phyloP scores from a whole-genome alignment of 345 rosid species.

The Melaleuca quinquenervia region DNA sequence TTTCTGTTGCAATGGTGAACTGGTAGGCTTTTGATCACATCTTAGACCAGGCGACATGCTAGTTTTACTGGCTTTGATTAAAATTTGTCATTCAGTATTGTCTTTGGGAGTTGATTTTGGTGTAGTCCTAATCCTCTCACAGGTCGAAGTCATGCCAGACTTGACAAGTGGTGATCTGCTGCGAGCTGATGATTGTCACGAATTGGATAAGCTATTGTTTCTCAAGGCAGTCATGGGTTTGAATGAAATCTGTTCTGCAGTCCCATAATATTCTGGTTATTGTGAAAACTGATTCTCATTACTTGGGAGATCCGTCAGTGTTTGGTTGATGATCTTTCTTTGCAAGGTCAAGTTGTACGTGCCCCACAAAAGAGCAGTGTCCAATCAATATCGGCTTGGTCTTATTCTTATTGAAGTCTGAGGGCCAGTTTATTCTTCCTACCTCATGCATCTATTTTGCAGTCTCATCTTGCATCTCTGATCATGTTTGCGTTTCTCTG shows the following conservation, averaged over 20 bases:
- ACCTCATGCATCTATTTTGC: not conserved
- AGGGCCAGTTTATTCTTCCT: not conserved
- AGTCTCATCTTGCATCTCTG: not conserved
- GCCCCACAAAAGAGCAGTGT: not conserved
- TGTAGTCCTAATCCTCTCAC: not conserved
- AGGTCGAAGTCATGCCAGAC: not conserved
- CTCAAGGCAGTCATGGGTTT: not conserved
- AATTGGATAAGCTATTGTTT: not conserved
- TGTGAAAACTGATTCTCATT: too few relatives aligned
- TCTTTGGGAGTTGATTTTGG: not conserved
- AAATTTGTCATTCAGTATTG: too few relatives aligned
- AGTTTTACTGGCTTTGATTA: too few relatives aligned
- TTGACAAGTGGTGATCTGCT: not conserved
- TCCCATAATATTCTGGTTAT: too few relatives aligned
- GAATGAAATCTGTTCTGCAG: not conserved
- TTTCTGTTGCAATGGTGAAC: not conserved
- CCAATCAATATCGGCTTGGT: not conserved
- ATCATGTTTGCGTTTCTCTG: not conserved
- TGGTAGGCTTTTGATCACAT: too few relatives aligned
- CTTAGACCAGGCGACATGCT: too few relatives aligned
- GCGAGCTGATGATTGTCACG: not conserved
- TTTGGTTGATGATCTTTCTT: too few relatives aligned
- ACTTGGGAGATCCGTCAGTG: too few relatives aligned
- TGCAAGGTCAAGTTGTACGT: too few relatives aligned
- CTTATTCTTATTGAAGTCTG: not conserved